Percentiles rank a stretch among this genome's conserved stretches.
Conservation (phyloP, 1,139 yeast genomes). For the Taphrina flavorubra region DNA sequence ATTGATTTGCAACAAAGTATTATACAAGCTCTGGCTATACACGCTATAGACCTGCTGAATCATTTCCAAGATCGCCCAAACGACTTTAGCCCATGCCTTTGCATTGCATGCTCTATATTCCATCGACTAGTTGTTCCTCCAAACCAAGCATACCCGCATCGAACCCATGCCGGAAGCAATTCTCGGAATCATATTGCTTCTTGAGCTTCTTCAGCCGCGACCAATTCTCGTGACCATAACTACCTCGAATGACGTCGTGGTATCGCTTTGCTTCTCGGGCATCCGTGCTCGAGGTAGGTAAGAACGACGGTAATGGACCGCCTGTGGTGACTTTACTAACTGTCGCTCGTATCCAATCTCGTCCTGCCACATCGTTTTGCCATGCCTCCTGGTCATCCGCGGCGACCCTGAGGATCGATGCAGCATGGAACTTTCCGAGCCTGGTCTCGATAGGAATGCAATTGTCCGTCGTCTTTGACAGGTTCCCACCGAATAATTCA, state of each 20-base stretch:
- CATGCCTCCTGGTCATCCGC: slow-evolving; percentile 14
- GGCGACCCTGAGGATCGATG: slow-evolving; percentile 14
- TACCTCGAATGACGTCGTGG: slow-evolving; percentile 27
- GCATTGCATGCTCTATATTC: slow-evolving; percentile 6
- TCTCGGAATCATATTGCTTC: slow-evolving; percentile 10
- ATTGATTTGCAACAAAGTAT: too few relatives aligned
- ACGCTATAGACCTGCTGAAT: background rate
- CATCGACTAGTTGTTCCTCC: slow-evolving; percentile 25
- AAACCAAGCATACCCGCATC: slow-evolving; percentile 23
- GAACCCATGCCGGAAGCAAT: slow-evolving; percentile 20
- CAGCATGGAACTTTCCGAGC: slow-evolving; percentile 22
- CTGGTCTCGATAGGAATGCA: slow-evolving; percentile 11
- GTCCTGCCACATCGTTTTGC: slow-evolving; percentile 19
- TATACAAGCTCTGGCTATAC: slow-evolving; percentile 1
- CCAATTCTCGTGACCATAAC: slow-evolving; percentile 31
- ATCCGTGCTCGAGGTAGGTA: slow-evolving; percentile 15
- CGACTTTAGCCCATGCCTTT: background rate
- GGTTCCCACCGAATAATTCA: slow-evolving; percentile 19
- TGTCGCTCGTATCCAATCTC: slow-evolving; percentile 25
- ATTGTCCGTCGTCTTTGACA: slow-evolving; percentile 6
- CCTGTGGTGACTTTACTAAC: slow-evolving; percentile 19
- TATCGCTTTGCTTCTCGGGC: slow-evolving; percentile 21
- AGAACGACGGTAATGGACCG: slow-evolving; percentile 28
- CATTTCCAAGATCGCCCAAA: background rate
- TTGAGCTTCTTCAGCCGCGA: slow-evolving; percentile 20